Conservation (phyloP, 2,329 filamentous ascomycete genomes). For the Nothopassalora personata region DNA sequence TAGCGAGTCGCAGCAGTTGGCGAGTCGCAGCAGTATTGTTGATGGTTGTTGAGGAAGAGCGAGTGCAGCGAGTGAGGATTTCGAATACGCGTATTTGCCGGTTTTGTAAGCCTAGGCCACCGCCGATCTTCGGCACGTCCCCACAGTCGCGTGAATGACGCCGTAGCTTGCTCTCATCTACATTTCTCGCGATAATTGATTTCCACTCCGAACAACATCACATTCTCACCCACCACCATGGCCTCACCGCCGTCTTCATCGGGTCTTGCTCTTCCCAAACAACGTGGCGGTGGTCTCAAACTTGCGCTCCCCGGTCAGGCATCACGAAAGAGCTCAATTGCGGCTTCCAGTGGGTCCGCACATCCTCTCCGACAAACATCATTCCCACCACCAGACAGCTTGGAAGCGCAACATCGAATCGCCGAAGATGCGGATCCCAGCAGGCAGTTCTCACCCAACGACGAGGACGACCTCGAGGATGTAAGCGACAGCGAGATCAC, state of each 20-base stretch:
- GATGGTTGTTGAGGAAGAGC: no score
- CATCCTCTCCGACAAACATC: slow-evolving; percentile 76
- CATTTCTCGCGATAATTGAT: not conserved
- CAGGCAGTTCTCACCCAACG: slow-evolving; percentile 25
- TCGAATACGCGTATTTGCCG: no score
- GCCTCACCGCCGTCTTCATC: not conserved
- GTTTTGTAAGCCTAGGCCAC: no score
- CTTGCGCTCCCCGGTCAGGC: not conserved
- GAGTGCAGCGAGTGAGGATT: no score
- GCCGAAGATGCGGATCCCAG: slow-evolving; percentile 15
- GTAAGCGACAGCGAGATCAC: slow-evolving; percentile 34
- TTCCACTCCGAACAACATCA: not conserved
- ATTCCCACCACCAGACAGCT: slow-evolving; percentile 57
- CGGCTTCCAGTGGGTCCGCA: slow-evolving; percentile 48
- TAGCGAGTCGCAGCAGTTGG: no score
- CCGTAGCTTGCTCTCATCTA: not conserved
- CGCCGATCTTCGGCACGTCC: not conserved
- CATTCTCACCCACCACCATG: not conserved
- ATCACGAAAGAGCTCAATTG: slow-evolving; percentile 65
- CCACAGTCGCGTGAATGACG: not conserved
- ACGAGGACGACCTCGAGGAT: slow-evolving; percentile 27
- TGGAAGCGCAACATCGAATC: slow-evolving; percentile 46
- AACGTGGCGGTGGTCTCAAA: not conserved
- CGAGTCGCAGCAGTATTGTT: no score
- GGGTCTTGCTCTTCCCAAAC: not conserved